These are phyloP conservation scores for Melanogaster broomeanus DNA, from an alignment of 768 basidiomycete genomes.

Conservation along the genomic window DNA sequence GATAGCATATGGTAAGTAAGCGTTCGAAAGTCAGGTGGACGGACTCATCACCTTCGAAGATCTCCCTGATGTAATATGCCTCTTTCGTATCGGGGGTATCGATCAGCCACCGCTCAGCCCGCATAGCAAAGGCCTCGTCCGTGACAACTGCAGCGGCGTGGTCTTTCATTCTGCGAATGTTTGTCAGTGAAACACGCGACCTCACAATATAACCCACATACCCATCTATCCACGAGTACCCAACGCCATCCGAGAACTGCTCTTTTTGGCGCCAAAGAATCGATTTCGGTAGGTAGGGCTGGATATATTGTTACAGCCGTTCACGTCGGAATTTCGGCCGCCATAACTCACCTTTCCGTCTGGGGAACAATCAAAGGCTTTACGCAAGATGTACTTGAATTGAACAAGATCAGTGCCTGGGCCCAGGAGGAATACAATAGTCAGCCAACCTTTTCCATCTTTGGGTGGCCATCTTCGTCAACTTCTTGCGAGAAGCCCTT, in stretches of 20 bases:
- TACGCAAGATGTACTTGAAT: slow-evolving; percentile 89
- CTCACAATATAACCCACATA: slow-evolving; percentile 31
- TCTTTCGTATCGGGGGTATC: slow-evolving; percentile 96
- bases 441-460: slow-evolving; percentile 86
- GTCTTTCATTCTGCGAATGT: slow-evolving; percentile 73
- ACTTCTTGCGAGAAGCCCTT: slow-evolving; percentile 74
- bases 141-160: slow-evolving; percentile 75
- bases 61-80: slow-evolving; percentile 88
- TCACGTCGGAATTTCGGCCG: neutral
- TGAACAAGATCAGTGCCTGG: slow-evolving; percentile 11
- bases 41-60: slow-evolving; percentile 71
- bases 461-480: slow-evolving; percentile 85
- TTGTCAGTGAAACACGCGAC: neutral
- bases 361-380: slow-evolving; percentile 88
- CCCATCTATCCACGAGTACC: slow-evolving; percentile 99
- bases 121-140: slow-evolving; percentile 77
- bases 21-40: neutral
- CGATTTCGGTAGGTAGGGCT: slow-evolving; percentile 91
- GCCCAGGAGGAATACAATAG: slow-evolving; percentile 1
- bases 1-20: slow-evolving; percentile 4
- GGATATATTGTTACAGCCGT: neutral
- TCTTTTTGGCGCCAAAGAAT: slow-evolving; percentile 99
- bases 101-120: slow-evolving; percentile 71
- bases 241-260: slow-evolving; percentile 98
- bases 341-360: slow-evolving; percentile 63